A percentile compares a stretch with the other conserved stretches of the same genome.
These are phyloP conservation scores for Monosporozyma siamensis DNA, from an alignment of 805 yeast genomes.

Conservation along the genomic window DNA sequence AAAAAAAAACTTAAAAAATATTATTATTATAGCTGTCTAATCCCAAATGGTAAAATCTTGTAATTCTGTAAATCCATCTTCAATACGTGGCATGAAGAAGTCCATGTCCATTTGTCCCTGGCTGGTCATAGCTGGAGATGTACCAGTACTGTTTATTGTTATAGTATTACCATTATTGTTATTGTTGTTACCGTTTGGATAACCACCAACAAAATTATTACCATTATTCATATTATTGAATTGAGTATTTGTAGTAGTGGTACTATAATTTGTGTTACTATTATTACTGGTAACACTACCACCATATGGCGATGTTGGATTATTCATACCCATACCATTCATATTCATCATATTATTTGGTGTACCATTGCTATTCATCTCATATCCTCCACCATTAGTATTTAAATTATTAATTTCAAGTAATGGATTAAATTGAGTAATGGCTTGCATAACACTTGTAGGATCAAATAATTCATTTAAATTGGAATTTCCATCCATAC, in stretches of 20 bases:
- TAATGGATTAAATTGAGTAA: constrained; percentile 6
- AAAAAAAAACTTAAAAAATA: no score
- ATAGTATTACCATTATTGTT: not conserved
- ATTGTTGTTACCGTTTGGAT: not conserved
- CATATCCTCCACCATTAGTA: not conserved
- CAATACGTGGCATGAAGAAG: constrained; percentile 9
- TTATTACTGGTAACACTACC: not conserved
- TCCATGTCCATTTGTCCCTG: constrained; percentile 3
- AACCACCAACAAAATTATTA: not conserved
- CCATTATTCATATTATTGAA: not conserved
- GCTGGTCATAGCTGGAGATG: not conserved
- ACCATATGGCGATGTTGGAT: not conserved
- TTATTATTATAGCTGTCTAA: no score
- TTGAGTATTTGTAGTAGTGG: not conserved
- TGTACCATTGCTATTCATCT: not conserved
- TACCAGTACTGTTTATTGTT: not conserved
- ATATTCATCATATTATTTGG: constrained; percentile 1
- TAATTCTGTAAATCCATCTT: constrained; percentile 24
- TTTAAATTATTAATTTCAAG: constrained; percentile 3
- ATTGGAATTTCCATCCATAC: constrained; percentile 1
- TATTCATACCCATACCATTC: constrained; percentile 2
- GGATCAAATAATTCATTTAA: constrained; percentile 20
- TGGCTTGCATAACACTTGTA: constrained; percentile 25
- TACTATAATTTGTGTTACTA: not conserved
- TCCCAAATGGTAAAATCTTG: constrained; percentile 28